Evolutionary conservation across 2,329 filamentous ascomycete species (phyloP).

Genomic region (Elsinoe batatas): DNA sequence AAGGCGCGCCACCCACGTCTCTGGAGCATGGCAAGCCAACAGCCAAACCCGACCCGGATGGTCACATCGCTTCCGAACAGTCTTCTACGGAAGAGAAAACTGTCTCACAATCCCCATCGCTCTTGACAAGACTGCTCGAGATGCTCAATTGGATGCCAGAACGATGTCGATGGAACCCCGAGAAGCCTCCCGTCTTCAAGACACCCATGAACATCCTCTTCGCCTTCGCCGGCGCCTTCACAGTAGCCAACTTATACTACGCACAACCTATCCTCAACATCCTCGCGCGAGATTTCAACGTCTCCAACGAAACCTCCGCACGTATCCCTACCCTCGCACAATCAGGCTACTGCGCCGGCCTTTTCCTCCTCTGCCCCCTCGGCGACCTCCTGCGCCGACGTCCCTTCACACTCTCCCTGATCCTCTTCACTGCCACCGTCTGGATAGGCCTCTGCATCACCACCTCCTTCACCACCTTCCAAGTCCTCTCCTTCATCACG

Average conservation of each 20-base stretch:
- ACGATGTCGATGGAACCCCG: conserved; percentile 57
- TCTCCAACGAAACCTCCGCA: conserved; percentile 57
- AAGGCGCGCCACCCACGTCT: background rate
- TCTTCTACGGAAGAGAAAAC: conserved; percentile 3
- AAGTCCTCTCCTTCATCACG: conserved; percentile 60
- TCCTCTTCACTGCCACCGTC: conserved; percentile 54
- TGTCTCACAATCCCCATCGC: background rate
- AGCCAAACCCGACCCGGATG: background rate
- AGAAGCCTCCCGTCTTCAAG: conserved; percentile 58
- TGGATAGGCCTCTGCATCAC: conserved; percentile 66
- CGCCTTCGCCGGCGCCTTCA: conserved; percentile 55
- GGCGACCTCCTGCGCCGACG: conserved; percentile 60
- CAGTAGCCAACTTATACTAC: conserved; percentile 74
- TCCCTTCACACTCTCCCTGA: conserved; percentile 56
- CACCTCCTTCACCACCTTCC: conserved; percentile 52
- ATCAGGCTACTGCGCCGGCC: conserved; percentile 64
- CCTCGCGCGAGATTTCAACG: conserved; percentile 59
- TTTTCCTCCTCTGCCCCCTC: conserved; percentile 65
- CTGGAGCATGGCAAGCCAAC: background rate
- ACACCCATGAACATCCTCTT: conserved; percentile 61
- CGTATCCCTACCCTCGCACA: conserved; percentile 67
- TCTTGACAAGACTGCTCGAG: conserved; percentile 21
- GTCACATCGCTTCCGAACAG: conserved; percentile 1
- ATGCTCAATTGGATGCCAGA: conserved; percentile 51
- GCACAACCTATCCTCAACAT: conserved; percentile 70